Percentiles rank a stretch among this genome's conserved stretches.
phyloP scores from a whole-genome alignment of 2,329 filamentous ascomycete species.

The Colletotrichum costaricense region DNA sequence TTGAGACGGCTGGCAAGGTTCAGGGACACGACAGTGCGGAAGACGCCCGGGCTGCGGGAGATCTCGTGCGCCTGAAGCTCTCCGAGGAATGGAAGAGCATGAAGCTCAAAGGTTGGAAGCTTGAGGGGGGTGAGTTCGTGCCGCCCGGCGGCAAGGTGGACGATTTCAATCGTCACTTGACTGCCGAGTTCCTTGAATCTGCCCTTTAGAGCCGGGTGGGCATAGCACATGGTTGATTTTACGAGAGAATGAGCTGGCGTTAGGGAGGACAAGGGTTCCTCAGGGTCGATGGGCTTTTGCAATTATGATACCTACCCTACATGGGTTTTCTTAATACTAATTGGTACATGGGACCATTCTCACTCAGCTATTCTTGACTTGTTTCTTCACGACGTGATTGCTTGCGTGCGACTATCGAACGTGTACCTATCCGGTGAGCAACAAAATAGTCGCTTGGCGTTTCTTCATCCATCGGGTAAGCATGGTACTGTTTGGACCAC shows the following conservation, averaged over 20 bases:
- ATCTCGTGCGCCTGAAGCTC: constrained; percentile 81
- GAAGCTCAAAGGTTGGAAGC: constrained; percentile 74
- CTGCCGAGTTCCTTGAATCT: constrained; percentile 52
- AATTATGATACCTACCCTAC: not conserved
- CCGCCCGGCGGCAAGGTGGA: constrained; percentile 45
- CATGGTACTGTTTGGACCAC: too few species aligned
- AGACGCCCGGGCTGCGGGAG: constrained; percentile 89
- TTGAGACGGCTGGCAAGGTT: constrained; percentile 61
- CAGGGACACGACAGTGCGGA: constrained; percentile 91
- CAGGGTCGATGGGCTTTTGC: not conserved
- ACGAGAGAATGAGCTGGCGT: constrained; percentile 16
- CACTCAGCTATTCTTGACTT: not conserved
- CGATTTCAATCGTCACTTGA: constrained; percentile 42
- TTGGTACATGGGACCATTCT: not conserved
- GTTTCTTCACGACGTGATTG: not conserved
- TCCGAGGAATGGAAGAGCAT: constrained; percentile 76
- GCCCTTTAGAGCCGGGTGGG: constrained; percentile 19
- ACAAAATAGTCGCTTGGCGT: too few species aligned
- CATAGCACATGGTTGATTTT: not conserved
- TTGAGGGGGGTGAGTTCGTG: constrained; percentile 62
- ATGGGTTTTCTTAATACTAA: not conserved
- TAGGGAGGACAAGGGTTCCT: not conserved
- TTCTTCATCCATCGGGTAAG: too few species aligned
- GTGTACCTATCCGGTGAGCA: too few species aligned
- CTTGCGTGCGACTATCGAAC: too few species aligned